Base-by-base conservation (phyloP, 2,329 filamentous ascomycete species). In the Colletotrichum sp. region DNA sequence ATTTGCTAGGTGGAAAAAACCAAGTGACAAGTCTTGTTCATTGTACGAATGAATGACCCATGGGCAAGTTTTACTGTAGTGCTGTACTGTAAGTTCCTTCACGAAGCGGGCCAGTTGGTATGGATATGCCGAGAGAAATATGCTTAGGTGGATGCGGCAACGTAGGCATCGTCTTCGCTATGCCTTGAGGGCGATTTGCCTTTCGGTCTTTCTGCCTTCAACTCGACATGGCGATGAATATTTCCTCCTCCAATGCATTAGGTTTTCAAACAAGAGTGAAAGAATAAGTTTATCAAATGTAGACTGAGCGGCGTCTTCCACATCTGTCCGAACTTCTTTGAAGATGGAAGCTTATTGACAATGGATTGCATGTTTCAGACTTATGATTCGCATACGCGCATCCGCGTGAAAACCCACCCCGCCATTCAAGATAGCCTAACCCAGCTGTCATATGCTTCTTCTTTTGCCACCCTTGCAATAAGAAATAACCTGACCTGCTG, bases 41-140 rank as follows among this genome's bases (percentile, higher is more conserved):
- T 49, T 3, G 0, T 49, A n/a, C 9, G 1, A 49, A 49, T n/a
- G 0, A 6, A 4, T 4, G 5, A 1, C 5, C 39, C 16, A 44
- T 44, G 8, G 39, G 5, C 16, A 10, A 10, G 5, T 10, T n/a
- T 44, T 10, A 44, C 3, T 18, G 2, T 3, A 39, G 15, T 18
- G 15, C 4, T 0, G 5, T 0, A 39, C 15, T 3, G 1, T 18
- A 18, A 18, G 4, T 39, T 18, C 8, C 36, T 44, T n/a, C 39
- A 44, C 8, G 8, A 44, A 44, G 39, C 18, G 39, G 39, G 5
- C 39, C 16, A n/a, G 3, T 18, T 6, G 18, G 5, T 44, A 44
- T 10, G 8, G 8, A 44, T 44, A 10, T 44, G 34, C 34, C 15
- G 7, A 5, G 7, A 8, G 15, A 7, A 3, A 39, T 39, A 16